A percentile compares a stretch with the other conserved stretches of the same genome.
Conservation (phyloP, 148 eudicot species). For the Camellia granthamiana region DNA sequence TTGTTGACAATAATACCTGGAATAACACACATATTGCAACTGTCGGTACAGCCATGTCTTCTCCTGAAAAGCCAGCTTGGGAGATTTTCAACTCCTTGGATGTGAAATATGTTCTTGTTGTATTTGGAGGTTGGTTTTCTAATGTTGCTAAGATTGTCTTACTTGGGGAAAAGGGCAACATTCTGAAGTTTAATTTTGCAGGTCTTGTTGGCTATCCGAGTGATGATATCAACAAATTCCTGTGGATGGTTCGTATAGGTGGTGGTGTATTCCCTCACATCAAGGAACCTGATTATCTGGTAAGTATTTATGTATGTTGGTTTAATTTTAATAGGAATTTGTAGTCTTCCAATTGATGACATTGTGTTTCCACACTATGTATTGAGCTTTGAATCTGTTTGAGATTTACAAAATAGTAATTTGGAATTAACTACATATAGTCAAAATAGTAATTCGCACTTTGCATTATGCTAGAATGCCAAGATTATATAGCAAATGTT, state of each 20-base stretch:
- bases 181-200: conserved; percentile 33
- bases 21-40: conserved; percentile 98
- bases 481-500: neutral
- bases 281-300: conserved; percentile 98
- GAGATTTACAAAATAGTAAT: neutral
- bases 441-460: neutral
- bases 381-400: neutral
- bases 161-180: neutral
- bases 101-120: conserved; percentile 97
- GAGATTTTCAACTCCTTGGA: conserved; percentile 90
- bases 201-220: conserved; percentile 99
- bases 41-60: conserved; percentile 99
- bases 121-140: conserved; percentile 81
- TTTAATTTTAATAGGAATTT: neutral
- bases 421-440: neutral
- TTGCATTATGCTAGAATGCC: neutral
- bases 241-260: conserved; percentile 99
- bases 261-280: conserved; percentile 99
- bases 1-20: conserved; percentile 99
- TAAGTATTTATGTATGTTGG: conserved; percentile 24
- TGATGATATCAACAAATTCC: conserved; percentile 92
- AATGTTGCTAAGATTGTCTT: conserved; percentile 9
- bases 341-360: conserved; percentile 2
- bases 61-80: conserved; percentile 99
- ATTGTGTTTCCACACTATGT: neutral